Percentiles rank a stretch among this genome's conserved stretches.
Conservation (phyloP, 1,139 yeast species). For the Magnusiomyces ingens region DNA sequence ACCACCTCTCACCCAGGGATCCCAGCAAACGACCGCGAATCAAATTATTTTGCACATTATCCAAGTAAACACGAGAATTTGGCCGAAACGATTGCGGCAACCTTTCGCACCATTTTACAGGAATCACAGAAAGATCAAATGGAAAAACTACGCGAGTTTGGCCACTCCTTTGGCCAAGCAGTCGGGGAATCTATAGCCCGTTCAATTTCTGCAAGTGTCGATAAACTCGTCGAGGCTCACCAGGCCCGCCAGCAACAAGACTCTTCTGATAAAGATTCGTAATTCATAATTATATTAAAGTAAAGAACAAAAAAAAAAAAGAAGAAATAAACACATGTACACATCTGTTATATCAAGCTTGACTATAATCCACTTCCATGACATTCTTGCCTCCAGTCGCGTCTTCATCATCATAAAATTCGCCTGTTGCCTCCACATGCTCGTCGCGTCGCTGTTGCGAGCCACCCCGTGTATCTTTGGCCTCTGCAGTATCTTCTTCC, state of each 20-base stretch:
- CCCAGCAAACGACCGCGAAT: background rate
- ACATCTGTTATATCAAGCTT: too few relatives aligned
- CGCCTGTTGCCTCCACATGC: constrained; percentile 38
- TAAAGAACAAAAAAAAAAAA: too few relatives aligned
- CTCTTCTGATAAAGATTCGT: background rate
- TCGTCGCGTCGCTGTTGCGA: constrained; percentile 79
- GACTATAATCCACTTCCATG: constrained; percentile 7
- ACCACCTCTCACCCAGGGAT: background rate
- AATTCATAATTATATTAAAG: too few relatives aligned
- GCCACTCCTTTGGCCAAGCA: constrained; percentile 6
- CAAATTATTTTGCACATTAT: background rate
- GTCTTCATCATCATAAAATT: constrained; percentile 36
- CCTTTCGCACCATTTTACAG: background rate
- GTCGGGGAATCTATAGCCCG: constrained; percentile 6
- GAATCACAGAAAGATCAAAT: constrained; percentile 2
- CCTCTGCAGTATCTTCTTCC: constrained; percentile 54
- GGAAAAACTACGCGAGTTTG: constrained; percentile 9
- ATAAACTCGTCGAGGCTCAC: background rate
- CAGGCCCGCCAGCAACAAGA: background rate
- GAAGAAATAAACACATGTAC: too few relatives aligned
- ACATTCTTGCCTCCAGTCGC: constrained; percentile 25
- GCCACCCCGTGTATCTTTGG: constrained; percentile 88
- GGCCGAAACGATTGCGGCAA: background rate
- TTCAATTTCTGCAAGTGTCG: constrained; percentile 1
- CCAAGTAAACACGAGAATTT: background rate